Percentiles rank a stretch among this genome's conserved stretches.
These are phyloP conservation scores for Edaphochlamys debaryana DNA, from an alignment of 139 green algal genomes.

Conservation along the genomic window DNA sequence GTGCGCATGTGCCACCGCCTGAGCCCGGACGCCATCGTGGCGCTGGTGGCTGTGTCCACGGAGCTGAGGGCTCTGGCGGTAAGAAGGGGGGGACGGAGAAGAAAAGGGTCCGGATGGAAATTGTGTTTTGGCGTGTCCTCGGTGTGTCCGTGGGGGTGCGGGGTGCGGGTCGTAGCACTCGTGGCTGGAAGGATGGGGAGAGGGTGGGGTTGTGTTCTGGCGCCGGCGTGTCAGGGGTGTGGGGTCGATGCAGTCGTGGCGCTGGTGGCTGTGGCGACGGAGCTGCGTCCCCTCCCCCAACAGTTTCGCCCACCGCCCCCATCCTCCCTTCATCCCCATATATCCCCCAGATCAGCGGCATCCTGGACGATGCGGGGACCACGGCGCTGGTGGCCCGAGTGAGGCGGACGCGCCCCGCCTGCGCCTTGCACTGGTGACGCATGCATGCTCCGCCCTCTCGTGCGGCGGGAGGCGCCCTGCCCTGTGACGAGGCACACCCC, in stretches of 20 bases:
- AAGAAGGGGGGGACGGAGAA: neutral
- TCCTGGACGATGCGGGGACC: slow-evolving; percentile 27
- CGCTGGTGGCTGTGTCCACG: neutral
- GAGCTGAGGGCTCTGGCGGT: slow-evolving; percentile 4
- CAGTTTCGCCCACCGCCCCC: neutral
- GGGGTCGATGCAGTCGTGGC: too few relatives aligned
- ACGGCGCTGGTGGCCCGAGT: slow-evolving; percentile 1
- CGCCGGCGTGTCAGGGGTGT: too few relatives aligned
- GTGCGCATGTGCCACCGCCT: slow-evolving; percentile 35
- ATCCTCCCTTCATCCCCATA: neutral
- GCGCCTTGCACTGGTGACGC: slow-evolving; percentile 13
- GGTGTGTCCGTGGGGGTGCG: too few relatives aligned
- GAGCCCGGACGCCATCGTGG: neutral
- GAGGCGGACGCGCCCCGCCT: neutral
- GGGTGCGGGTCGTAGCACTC: neutral
- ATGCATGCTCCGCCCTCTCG: too few relatives aligned
- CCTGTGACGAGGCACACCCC: too few relatives aligned
- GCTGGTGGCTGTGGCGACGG: neutral
- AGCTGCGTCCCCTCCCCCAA: neutral
- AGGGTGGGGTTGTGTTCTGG: neutral
- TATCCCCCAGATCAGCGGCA: slow-evolving; percentile 16
- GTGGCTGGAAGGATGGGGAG: neutral
- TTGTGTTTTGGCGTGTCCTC: neutral
- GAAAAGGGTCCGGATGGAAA: neutral
- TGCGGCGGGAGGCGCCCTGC: too few relatives aligned